Percentiles rank a stretch among this genome's conserved stretches.
These are phyloP conservation scores for Diaporthe sp. DNA, from an alignment of 2,329 filamentous ascomycete species.

Conservation along the genomic window DNA sequence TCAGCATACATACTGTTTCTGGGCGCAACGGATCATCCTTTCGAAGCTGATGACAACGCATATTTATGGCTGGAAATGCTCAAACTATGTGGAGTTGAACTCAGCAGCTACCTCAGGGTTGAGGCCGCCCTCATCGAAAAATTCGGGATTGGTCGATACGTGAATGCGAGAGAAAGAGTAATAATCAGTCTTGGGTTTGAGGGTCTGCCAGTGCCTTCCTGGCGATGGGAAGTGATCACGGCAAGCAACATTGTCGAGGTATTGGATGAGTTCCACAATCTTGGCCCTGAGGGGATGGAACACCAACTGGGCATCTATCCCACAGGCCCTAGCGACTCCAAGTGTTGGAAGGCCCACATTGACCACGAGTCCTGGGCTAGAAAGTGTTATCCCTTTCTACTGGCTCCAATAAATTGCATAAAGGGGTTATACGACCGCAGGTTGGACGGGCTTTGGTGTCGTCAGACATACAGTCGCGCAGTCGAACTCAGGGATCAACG, in stretches of 20 bases:
- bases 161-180: too few relatives aligned
- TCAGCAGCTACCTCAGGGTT: background rate
- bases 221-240: constrained; percentile 13
- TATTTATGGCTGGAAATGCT: background rate
- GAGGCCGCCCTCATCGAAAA: background rate
- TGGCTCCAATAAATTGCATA: too few relatives aligned
- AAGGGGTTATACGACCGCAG: too few relatives aligned
- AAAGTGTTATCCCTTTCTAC: too few relatives aligned
- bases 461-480: background rate
- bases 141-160: too few relatives aligned
- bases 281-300: too few relatives aligned
- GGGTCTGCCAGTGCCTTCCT: background rate
- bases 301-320: too few relatives aligned
- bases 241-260: background rate
- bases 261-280: background rate
- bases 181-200: background rate
- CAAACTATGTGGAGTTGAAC: background rate
- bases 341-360: background rate
- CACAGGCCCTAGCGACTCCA: background rate
- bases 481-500: background rate
- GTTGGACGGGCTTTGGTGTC: background rate
- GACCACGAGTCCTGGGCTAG: too few relatives aligned
- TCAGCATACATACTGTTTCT: background rate
- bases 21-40: rapidly evolving
- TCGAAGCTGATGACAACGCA: background rate